phyloP scores from a whole-genome alignment of 176 grass and related monocot genomes.

The Oryza longistaminata region DNA sequence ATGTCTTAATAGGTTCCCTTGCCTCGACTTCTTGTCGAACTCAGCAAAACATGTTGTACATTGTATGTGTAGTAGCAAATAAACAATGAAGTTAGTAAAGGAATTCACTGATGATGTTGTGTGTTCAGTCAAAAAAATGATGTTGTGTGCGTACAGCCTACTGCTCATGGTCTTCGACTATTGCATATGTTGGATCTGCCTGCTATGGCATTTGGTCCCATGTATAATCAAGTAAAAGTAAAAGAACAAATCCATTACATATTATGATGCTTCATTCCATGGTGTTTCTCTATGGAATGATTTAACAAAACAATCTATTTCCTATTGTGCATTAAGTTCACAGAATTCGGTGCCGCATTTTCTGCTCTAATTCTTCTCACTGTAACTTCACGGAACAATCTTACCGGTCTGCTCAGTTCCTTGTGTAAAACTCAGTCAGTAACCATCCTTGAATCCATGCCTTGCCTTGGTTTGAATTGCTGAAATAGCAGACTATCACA shows the following conservation, averaged over 20 bases:
- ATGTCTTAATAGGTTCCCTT: background rate
- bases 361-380: background rate
- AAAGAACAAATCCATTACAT: background rate
- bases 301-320: background rate
- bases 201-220: background rate
- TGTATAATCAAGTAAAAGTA: constrained; percentile 7
- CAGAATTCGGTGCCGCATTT: background rate
- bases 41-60: constrained; percentile 2
- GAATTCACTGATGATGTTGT: background rate
- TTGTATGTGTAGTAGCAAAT: constrained; percentile 12
- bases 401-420: background rate
- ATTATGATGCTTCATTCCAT: background rate
- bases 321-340: background rate
- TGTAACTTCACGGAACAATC: background rate
- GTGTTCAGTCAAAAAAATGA: no score
- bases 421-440: background rate
- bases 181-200: constrained; percentile 2
- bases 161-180: background rate
- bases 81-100: background rate
- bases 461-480: background rate
- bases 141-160: background rate
- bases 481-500: background rate
- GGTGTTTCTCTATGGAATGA: background rate
- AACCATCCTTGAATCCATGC: background rate
- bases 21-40: constrained; percentile 15